Conservation (phyloP, 331 rosid species). For the Stylosanthes scabra region DNA sequence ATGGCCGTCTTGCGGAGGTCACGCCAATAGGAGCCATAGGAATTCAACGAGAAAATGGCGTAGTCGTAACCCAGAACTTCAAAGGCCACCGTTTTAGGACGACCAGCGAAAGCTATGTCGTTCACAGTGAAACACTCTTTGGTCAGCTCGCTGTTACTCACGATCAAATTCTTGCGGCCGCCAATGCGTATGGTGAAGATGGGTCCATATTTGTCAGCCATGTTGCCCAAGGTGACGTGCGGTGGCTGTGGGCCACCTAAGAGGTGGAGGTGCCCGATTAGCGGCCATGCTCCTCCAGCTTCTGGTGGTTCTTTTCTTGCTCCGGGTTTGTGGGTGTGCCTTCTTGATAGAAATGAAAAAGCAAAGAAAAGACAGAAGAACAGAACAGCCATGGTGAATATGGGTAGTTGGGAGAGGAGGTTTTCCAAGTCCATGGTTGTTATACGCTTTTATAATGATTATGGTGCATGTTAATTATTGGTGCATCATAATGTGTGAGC, state of each 20-base stretch:
- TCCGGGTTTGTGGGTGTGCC: not conserved
- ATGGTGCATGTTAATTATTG: too few species aligned
- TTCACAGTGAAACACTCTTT: conserved; percentile 46
- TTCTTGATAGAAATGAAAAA: not conserved
- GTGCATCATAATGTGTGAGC: too few species aligned
- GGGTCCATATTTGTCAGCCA: conserved; percentile 51
- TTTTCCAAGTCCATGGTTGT: not conserved
- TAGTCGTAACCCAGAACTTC: conserved; percentile 28
- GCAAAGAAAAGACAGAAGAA: not conserved
- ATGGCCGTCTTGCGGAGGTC: not conserved
- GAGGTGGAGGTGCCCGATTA: conserved; percentile 46
- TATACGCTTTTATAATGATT: too few species aligned
- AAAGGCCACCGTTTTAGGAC: conserved; percentile 39
- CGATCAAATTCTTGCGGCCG: conserved; percentile 19
- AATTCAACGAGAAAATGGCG: not conserved
- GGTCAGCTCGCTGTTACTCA: conserved; percentile 45
- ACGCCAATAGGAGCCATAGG: conserved; percentile 3
- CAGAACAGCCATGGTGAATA: not conserved
- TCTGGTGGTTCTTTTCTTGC: conserved; percentile 27
- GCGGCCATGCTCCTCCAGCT: conserved; percentile 45
- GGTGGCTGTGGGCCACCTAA: conserved; percentile 10
- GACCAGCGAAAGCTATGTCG: conserved; percentile 48
- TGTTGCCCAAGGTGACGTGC: conserved; percentile 28
- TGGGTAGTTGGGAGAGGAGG: not conserved
- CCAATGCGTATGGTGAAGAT: conserved; percentile 40